These are phyloP conservation scores for Populus hybrid DNA, from an alignment of 441 rosid species.

Conservation along the genomic window DNA sequence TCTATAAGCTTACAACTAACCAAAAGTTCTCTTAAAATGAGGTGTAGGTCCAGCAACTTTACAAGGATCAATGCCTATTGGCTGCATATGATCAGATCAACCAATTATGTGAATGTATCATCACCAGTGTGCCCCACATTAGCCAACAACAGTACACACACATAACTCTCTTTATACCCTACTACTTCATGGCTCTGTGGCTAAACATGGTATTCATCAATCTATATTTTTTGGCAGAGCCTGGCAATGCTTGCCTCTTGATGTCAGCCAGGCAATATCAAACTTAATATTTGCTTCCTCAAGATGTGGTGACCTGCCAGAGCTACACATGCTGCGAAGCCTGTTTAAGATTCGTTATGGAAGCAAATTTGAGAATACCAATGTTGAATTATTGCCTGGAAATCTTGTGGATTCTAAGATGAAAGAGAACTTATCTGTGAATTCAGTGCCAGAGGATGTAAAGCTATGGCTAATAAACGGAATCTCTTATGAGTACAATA, in stretches of 20 bases:
- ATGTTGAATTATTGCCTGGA: constrained; percentile 28
- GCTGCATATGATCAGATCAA: constrained; percentile 36
- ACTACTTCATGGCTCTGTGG: neutral
- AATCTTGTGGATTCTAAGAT: constrained; percentile 30
- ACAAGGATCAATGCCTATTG: constrained; percentile 29
- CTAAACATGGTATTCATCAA: neutral
- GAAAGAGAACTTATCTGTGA: constrained; percentile 24
- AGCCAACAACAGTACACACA: constrained; percentile 19
- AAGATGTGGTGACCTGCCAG: constrained; percentile 46
- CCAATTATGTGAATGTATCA: constrained; percentile 21
- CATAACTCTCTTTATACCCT: neutral
- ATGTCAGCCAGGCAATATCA: constrained; percentile 32
- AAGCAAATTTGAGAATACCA: constrained; percentile 24
- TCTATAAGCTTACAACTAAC: neutral
- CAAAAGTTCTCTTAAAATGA: neutral
- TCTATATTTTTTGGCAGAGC: neutral
- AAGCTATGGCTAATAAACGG: constrained; percentile 18
- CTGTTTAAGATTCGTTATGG: constrained; percentile 33
- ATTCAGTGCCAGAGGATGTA: neutral
- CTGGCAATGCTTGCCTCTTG: constrained; percentile 20
- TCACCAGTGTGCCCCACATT: constrained; percentile 20
- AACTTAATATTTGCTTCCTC: constrained; percentile 42
- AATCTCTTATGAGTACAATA: constrained; percentile 14
- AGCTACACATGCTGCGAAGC: constrained; percentile 28
- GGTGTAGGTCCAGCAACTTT: constrained; percentile 20